Conservation (phyloP, 352 stramenopile genomes). For the Phytophthora boehmeriae region DNA sequence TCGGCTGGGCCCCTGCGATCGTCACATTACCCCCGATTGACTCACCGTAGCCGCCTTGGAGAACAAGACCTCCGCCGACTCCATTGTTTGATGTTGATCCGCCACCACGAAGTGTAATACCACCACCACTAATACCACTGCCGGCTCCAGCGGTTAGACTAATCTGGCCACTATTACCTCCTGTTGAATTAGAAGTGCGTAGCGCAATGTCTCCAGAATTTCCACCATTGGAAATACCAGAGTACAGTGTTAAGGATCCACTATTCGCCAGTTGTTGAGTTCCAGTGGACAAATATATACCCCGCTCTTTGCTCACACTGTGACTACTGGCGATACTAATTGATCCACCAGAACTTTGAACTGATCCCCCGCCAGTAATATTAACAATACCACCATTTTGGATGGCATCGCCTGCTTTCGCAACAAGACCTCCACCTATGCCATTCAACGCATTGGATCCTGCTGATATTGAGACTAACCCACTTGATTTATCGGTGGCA, state of each 20-base stretch:
- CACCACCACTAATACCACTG: slow-evolving; percentile 21
- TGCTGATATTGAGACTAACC: slow-evolving; percentile 15
- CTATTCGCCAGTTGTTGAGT: slow-evolving; percentile 15
- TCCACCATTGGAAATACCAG: slow-evolving; percentile 24
- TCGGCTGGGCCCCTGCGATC: slow-evolving; percentile 26
- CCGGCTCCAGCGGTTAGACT: slow-evolving; percentile 25
- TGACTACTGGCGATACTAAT: slow-evolving; percentile 25
- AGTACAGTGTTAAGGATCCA: slow-evolving; percentile 21
- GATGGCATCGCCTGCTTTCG: slow-evolving; percentile 24
- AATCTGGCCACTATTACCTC: slow-evolving; percentile 29
- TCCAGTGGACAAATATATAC: slow-evolving; percentile 19
- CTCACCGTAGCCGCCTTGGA: slow-evolving; percentile 31
- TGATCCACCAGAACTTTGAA: slow-evolving; percentile 24
- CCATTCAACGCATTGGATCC: slow-evolving; percentile 30
- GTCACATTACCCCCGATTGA: slow-evolving; percentile 24
- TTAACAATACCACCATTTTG: slow-evolving; percentile 7
- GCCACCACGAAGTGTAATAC: slow-evolving; percentile 27
- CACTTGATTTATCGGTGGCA: slow-evolving; percentile 2
- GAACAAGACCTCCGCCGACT: slow-evolving; percentile 18
- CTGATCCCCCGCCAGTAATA: slow-evolving; percentile 20
- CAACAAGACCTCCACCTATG: slow-evolving; percentile 19
- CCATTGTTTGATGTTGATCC: slow-evolving; percentile 21
- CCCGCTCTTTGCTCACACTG: slow-evolving; percentile 29
- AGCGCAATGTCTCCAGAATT: slow-evolving; percentile 27
- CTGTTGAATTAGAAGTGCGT: slow-evolving; percentile 14